Base-by-base conservation (phyloP, 2,329 filamentous ascomycete species). In the Ascochyta pisi region DNA sequence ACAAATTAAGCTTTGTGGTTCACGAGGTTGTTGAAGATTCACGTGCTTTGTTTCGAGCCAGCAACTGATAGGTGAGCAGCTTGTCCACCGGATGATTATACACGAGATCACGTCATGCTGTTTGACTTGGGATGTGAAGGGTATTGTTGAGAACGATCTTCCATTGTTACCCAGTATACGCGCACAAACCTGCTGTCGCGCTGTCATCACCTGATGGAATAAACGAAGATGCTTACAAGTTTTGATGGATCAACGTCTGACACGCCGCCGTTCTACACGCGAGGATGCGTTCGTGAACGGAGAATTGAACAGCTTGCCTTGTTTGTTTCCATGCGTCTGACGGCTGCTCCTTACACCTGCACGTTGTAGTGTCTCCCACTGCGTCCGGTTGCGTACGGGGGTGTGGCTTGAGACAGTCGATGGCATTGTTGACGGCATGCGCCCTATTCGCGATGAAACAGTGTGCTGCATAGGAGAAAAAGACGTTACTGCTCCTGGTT, bases 341-440 rank as follows among this genome's bases (percentile, higher is more conserved):
- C 55, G 63, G 52, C 69, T 69, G 56, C 66, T 71, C 9, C 67
- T 61, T 0, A 69, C 63, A 23, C 69, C 70, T 19, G 58, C 37
- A n/a, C 49, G 59, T 38, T 65, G 57, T 40, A 69, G 19, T 10
- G 39, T 53, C 7, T 65, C 55, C 59, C 57, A 64, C 33, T 67
- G 60, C 16, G 58, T 41, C 26, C 50, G 60, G 9, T 49, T 51
- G n/a, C 54, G 64, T 38, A 53, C 16, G 16, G 62, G 37, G 34
- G 61, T 60, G 15, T 49, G 50, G 29, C 44, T 42, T 13, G 60
- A 44, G 15, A 63, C 26, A 19, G 57, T 54, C 2, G 67, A 60
- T n/a, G 63, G 63, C 54, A 66, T 62, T 2, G 54, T 38, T 26
- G 63, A 64, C 1, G 64, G 63, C 29, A 65, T 41, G 23, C 49